Conservation (phyloP, 2,329 filamentous ascomycete genomes). For the Pyrenochaeta sp. region DNA sequence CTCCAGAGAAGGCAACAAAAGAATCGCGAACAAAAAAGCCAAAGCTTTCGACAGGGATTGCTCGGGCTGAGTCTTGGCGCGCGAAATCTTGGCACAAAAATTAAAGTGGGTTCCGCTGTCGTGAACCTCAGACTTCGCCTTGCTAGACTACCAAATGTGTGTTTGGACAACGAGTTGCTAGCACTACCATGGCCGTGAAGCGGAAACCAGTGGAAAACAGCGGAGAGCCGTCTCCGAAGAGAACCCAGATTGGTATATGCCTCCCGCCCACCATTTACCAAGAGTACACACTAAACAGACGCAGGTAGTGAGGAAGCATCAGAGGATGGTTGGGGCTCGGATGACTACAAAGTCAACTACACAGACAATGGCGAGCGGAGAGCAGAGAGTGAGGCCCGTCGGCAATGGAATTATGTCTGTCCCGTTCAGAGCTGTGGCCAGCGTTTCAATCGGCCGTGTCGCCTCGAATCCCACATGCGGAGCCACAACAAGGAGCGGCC, state of each 20-base stretch:
- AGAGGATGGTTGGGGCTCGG: slow-evolving; percentile 25
- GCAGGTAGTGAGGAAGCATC: slow-evolving; percentile 15
- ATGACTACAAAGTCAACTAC: slow-evolving; percentile 36
- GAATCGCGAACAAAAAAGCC: slow-evolving; percentile 21
- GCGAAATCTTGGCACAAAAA: slow-evolving; percentile 31
- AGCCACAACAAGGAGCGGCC: slow-evolving; percentile 87
- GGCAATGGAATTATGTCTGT: slow-evolving; percentile 80
- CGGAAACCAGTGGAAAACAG: slow-evolving; percentile 27
- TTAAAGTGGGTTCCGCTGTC: slow-evolving; percentile 19
- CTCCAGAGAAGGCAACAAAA: slow-evolving; percentile 18
- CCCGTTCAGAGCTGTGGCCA: slow-evolving; percentile 77
- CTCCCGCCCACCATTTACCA: slow-evolving; percentile 2
- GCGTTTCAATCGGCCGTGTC: slow-evolving; percentile 85
- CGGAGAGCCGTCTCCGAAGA: slow-evolving; percentile 27
- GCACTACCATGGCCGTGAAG: slow-evolving; percentile 35
- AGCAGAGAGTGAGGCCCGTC: slow-evolving; percentile 52
- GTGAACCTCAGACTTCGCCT: slow-evolving; percentile 5
- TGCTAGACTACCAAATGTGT: slow-evolving; percentile 14
- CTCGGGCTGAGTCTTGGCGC: slow-evolving; percentile 16
- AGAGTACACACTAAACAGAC: too few species aligned
- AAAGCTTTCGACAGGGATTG: slow-evolving; percentile 16
- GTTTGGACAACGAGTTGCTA: slow-evolving; percentile 3
- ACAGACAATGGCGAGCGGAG: slow-evolving; percentile 37
- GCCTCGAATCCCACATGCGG: slow-evolving; percentile 76
- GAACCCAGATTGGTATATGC: slow-evolving; percentile 30